A percentile compares a stretch with the other conserved stretches of the same genome.
These are phyloP conservation scores for Breviolum minutum DNA, from an alignment of 73 alveolate species.

Conservation along the genomic window DNA sequence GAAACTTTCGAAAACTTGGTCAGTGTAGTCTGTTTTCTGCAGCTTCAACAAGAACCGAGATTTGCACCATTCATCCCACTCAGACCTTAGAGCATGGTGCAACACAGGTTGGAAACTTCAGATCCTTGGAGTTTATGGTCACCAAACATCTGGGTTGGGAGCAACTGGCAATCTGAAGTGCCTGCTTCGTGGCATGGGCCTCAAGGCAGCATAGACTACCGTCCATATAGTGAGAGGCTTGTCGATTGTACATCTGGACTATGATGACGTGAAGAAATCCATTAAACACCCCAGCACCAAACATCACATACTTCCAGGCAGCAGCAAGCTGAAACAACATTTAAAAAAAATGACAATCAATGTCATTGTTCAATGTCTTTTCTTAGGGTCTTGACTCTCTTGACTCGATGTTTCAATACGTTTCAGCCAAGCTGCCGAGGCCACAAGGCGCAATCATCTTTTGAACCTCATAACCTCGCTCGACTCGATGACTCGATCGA, in stretches of 20 bases:
- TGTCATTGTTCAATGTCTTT: neutral
- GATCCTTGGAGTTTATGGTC: neutral
- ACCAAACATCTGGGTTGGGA: neutral
- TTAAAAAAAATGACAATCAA: neutral
- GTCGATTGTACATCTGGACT: too few species aligned
- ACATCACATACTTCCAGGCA: neutral
- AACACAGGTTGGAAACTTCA: neutral
- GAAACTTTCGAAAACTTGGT: neutral
- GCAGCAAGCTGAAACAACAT: neutral
- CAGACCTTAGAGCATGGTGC: constrained; percentile 17
- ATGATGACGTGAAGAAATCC: too few species aligned
- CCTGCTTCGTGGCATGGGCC: constrained; percentile 55
- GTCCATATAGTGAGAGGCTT: too few species aligned
- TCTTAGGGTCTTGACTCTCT: neutral
- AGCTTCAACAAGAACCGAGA: neutral
- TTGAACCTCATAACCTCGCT: neutral
- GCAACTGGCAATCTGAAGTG: constrained; percentile 70
- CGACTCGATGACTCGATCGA: too few species aligned
- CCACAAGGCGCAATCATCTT: constrained; percentile 42
- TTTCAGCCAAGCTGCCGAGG: neutral
- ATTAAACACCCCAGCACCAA: too few species aligned
- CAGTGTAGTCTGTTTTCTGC: neutral
- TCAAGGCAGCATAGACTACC: neutral
- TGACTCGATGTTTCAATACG: neutral
- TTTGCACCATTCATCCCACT: constrained; percentile 50